These are phyloP conservation scores for Alternaria consortialis DNA, from an alignment of 2,329 filamentous ascomycete genomes.

Conservation along the genomic window DNA sequence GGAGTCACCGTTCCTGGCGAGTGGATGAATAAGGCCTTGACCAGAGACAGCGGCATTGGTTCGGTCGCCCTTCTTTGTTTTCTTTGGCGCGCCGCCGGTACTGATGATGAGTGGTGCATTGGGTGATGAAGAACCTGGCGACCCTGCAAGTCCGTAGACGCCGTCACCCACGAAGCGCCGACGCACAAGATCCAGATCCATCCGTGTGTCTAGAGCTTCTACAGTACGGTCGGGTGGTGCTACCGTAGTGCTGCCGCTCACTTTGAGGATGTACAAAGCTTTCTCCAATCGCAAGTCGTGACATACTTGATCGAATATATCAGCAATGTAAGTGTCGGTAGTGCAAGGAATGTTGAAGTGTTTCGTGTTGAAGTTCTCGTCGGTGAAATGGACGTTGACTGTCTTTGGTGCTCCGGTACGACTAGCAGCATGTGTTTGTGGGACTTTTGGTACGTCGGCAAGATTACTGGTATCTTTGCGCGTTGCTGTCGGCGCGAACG, in stretches of 20 bases:
- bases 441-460: constrained; percentile 55
- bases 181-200: constrained; percentile 78
- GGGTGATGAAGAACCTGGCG: constrained; percentile 74
- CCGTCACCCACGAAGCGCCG: constrained; percentile 80
- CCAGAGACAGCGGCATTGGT: constrained; percentile 60
- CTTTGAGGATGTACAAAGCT: constrained; percentile 79
- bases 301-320: constrained; percentile 81
- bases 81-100: constrained; percentile 59
- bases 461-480: constrained; percentile 57
- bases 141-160: constrained; percentile 72
- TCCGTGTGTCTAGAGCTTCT: constrained; percentile 77
- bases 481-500: constrained; percentile 56
- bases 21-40: constrained; percentile 64
- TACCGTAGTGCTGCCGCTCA: constrained; percentile 76
- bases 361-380: constrained; percentile 73
- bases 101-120: constrained; percentile 69
- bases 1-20: constrained; percentile 67
- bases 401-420: constrained; percentile 76
- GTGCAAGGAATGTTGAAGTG: constrained; percentile 78
- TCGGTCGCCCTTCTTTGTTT: constrained; percentile 65
- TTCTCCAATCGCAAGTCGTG: constrained; percentile 81
- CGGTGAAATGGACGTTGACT: constrained; percentile 75
- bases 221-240: constrained; percentile 81
- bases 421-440: constrained; percentile 57
- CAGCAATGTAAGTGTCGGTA: constrained; percentile 82